Evolutionary conservation across 371 early-diverging fungal species (phyloP).

Genomic region (Mycotypha africana): DNA sequence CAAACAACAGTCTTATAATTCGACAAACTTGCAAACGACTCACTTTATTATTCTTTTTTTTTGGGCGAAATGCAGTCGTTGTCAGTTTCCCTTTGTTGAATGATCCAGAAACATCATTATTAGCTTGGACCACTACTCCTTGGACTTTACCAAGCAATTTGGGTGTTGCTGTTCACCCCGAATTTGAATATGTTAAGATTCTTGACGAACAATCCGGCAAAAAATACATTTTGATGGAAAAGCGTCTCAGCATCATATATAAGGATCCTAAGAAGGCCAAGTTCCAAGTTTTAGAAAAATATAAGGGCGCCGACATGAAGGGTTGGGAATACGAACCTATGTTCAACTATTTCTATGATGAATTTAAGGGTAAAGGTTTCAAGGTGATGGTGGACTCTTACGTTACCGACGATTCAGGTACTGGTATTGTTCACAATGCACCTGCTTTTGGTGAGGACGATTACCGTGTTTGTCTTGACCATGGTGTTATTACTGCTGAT

Average conservation of each 20-base stretch:
- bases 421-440: conserved; percentile 99
- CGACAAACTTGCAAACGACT: not conserved
- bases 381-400: conserved; percentile 88
- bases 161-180: conserved; percentile 93
- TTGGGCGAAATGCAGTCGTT: no score
- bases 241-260: conserved; percentile 83
- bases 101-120: conserved; percentile 76
- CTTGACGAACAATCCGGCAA: conserved; percentile 74
- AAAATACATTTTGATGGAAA: conserved; percentile 83
- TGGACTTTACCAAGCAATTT: conserved; percentile 99
- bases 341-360: conserved; percentile 80
- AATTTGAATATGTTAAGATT: conserved; percentile 95
- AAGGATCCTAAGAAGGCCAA: conserved; percentile 95
- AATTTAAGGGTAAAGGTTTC: conserved; percentile 82
- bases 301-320: conserved; percentile 82
- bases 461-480: conserved; percentile 90
- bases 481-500: conserved; percentile 84
- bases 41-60: not conserved
- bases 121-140: conserved; percentile 99
- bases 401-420: conserved; percentile 97
- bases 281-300: conserved; percentile 75
- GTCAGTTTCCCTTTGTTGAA: conserved; percentile 92
- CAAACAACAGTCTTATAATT: not conserved
- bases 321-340: conserved; percentile 92
- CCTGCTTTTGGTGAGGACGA: conserved; percentile 99